Conservation (phyloP, 108 stramenopile genomes). For the Cyclotella choctawhatcheeana region DNA sequence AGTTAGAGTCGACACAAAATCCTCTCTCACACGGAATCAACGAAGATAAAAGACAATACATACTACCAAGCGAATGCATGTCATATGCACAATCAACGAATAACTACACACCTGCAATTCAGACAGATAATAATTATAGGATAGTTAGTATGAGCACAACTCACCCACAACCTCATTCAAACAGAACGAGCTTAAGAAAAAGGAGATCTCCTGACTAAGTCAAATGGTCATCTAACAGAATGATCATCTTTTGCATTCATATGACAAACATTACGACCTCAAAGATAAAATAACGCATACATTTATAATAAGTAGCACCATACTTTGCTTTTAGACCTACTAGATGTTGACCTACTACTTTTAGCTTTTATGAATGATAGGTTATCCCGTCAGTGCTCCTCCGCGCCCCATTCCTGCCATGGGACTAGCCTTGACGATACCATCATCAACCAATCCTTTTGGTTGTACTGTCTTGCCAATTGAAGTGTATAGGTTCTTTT, state of each 20-base stretch:
- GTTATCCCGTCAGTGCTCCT: constrained; percentile 71
- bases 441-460: constrained; percentile 68
- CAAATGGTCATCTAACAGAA: no score
- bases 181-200: neutral
- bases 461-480: constrained; percentile 87
- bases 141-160: neutral
- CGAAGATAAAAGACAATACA: neutral
- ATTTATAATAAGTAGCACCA: no score
- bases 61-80: neutral
- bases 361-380: no score
- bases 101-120: constrained; percentile 12
- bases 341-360: no score
- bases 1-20: neutral
- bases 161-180: neutral
- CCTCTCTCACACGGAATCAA: neutral
- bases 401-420: constrained; percentile 90
- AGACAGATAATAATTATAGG: neutral
- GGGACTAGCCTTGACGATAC: constrained; percentile 74
- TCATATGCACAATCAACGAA: neutral
- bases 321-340: no score
- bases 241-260: no score
- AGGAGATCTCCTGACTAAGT: neutral
- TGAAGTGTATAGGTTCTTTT: constrained; percentile 80
- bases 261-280: no score
- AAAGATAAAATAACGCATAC: no score